Percentiles rank a stretch among this genome's conserved stretches.
Conservation (phyloP, 1,284 basidiomycete species). For the Marasmius tenuissimus region DNA sequence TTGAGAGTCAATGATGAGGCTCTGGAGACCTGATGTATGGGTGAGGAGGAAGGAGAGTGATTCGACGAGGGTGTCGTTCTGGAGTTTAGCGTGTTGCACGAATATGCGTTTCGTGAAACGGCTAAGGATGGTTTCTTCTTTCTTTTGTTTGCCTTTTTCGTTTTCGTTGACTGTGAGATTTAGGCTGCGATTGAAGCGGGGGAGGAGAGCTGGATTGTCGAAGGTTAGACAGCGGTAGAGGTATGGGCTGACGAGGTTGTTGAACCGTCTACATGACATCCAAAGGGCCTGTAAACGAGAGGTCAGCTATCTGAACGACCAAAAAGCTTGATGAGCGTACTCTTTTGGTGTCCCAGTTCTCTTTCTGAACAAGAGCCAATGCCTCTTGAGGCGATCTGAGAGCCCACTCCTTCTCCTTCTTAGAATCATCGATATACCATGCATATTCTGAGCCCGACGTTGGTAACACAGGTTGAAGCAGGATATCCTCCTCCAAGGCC, state of each 20-base stretch:
- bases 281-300: not conserved
- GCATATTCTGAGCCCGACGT: not conserved
- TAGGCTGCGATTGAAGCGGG: not conserved
- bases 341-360: not conserved
- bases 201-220: not conserved
- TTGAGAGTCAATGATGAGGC: not conserved
- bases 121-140: not conserved
- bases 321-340: not conserved
- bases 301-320: not conserved
- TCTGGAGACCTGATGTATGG: not conserved
- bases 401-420: not conserved
- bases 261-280: not conserved
- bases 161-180: not conserved
- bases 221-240: not conserved
- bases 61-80: not conserved
- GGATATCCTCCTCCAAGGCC: not conserved
- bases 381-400: not conserved
- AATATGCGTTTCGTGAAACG: not conserved
- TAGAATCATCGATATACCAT: not conserved
- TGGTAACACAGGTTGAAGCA: not conserved
- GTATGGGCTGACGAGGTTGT: not conserved
- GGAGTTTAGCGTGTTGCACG: not conserved
- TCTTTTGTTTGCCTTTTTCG: not conserved
- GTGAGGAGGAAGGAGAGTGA: not conserved
- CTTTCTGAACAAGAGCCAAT: not conserved